Evolutionary conservation across 345 rosid species (phyloP).

Genomic region (Aquilaria yunnanensis): DNA sequence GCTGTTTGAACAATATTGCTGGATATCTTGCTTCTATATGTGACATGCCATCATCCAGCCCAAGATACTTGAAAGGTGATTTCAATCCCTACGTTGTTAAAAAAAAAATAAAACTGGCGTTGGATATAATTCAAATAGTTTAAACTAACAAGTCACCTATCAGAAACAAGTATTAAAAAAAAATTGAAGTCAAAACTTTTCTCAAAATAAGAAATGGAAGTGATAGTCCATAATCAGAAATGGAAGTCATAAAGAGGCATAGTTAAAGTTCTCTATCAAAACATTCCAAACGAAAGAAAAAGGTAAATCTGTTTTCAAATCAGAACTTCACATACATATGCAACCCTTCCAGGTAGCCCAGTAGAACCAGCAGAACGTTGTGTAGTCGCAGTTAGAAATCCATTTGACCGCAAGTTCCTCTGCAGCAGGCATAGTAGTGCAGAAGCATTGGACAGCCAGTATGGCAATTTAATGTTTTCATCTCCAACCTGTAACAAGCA

Average conservation of each 20-base stretch:
- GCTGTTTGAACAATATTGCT: constrained; percentile 89
- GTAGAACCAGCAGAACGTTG: constrained; percentile 53
- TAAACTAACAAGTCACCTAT: no score
- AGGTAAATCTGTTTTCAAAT: constrained; percentile 2
- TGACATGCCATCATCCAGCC: constrained; percentile 66
- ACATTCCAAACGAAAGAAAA: background rate
- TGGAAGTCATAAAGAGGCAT: background rate
- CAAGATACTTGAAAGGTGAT: constrained; percentile 72
- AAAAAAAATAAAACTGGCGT: background rate
- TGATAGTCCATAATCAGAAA: background rate
- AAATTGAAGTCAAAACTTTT: background rate
- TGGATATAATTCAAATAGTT: no score
- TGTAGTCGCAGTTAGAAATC: constrained; percentile 49
- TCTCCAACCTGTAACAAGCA: constrained; percentile 58
- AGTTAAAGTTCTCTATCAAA: background rate
- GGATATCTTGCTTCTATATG: constrained; percentile 97
- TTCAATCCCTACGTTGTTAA: constrained; percentile 53
- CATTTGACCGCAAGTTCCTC: constrained; percentile 75
- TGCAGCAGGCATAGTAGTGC: constrained; percentile 95
- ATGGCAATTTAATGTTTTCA: constrained; percentile 66
- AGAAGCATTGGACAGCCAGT: constrained; percentile 93
- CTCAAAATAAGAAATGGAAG: background rate
- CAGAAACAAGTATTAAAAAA: no score
- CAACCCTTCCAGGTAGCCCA: constrained; percentile 58
- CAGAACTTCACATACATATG: constrained; percentile 43